These are phyloP conservation scores for Achlya hypogyna DNA, from an alignment of 352 stramenopile species.

Conservation along the genomic window DNA sequence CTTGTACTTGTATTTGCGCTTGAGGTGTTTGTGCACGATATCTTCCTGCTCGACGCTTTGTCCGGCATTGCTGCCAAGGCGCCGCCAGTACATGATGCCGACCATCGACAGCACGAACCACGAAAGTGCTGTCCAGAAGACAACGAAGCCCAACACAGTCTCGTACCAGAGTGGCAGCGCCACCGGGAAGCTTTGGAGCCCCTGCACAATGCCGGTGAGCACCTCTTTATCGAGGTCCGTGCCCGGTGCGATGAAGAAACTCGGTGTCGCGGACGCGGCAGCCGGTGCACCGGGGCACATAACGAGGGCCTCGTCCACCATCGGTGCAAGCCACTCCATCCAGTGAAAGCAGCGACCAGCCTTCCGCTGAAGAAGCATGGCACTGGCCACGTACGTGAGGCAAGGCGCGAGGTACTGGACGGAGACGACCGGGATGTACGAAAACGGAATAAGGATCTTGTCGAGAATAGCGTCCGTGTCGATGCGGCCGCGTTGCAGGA, in stretches of 20 bases:
- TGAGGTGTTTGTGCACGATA: neutral
- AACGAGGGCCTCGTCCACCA: slow-evolving; percentile 16
- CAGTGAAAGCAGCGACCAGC: slow-evolving; percentile 41
- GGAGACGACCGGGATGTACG: slow-evolving; percentile 68
- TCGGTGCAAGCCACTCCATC: slow-evolving; percentile 24
- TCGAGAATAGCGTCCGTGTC: slow-evolving; percentile 50
- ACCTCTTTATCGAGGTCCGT: slow-evolving; percentile 37
- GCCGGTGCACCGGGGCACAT: slow-evolving; percentile 12
- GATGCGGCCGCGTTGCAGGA: slow-evolving; percentile 40
- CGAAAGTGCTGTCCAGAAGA: slow-evolving; percentile 40
- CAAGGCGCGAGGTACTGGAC: slow-evolving; percentile 68
- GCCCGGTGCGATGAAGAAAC: slow-evolving; percentile 28
- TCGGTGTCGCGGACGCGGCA: slow-evolving; percentile 19
- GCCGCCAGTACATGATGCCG: slow-evolving; percentile 52
- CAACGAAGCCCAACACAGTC: slow-evolving; percentile 51
- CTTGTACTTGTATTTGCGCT: neutral
- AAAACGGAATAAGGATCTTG: slow-evolving; percentile 72
- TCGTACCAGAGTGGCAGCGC: slow-evolving; percentile 50
- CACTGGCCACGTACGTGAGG: slow-evolving; percentile 31
- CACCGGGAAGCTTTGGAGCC: slow-evolving; percentile 53
- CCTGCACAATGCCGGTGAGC: slow-evolving; percentile 45
- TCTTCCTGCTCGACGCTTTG: neutral
- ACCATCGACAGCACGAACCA: slow-evolving; percentile 48
- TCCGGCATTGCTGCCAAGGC: neutral
- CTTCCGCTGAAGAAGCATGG: slow-evolving; percentile 48